A percentile compares a stretch with the other conserved stretches of the same genome.
Conservation (phyloP, 768 basidiomycete genomes). For the Amanita pseudoporphyria region DNA sequence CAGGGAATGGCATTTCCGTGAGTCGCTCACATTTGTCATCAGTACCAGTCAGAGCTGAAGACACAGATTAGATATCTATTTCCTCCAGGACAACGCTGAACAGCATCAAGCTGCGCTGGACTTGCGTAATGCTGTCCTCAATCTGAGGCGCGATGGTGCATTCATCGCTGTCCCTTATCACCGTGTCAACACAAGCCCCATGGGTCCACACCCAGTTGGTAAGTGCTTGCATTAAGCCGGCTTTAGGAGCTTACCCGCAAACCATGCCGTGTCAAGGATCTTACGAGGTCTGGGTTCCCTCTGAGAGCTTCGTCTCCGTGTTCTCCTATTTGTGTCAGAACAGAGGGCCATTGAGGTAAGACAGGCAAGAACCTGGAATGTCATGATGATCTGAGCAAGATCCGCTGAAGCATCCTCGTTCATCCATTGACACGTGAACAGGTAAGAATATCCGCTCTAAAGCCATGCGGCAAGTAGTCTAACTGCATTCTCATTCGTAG, state of each 20-base stretch:
- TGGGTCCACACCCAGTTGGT: slow-evolving; percentile 75
- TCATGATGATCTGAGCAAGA: background rate
- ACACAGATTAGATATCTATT: slow-evolving; percentile 57
- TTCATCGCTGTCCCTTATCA: slow-evolving; percentile 74
- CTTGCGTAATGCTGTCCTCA: slow-evolving; percentile 62
- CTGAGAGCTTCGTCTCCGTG: slow-evolving; percentile 65
- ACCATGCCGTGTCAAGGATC: slow-evolving; percentile 37
- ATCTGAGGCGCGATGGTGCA: slow-evolving; percentile 63
- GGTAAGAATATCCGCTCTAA: slow-evolving; percentile 27
- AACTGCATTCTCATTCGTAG: slow-evolving; percentile 18
- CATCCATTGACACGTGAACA: slow-evolving; percentile 67
- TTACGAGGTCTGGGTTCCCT: slow-evolving; percentile 75
- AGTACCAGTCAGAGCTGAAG: background rate
- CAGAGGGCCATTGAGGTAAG: slow-evolving; percentile 57
- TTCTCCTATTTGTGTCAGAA: slow-evolving; percentile 69
- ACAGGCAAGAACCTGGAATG: background rate
- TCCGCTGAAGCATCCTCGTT: slow-evolving; percentile 47
- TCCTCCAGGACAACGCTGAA: slow-evolving; percentile 53
- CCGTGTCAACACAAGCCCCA: slow-evolving; percentile 57
- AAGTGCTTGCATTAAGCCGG: slow-evolving; percentile 16
- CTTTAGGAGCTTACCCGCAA: background rate
- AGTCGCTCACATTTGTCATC: slow-evolving; percentile 13
- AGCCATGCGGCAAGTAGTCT: background rate
- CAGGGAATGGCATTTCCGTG: slow-evolving; percentile 82
- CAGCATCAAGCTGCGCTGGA: slow-evolving; percentile 58